Evolutionary conservation across 306 rosid species (phyloP).

Genomic region (Carpinus viminea): DNA sequence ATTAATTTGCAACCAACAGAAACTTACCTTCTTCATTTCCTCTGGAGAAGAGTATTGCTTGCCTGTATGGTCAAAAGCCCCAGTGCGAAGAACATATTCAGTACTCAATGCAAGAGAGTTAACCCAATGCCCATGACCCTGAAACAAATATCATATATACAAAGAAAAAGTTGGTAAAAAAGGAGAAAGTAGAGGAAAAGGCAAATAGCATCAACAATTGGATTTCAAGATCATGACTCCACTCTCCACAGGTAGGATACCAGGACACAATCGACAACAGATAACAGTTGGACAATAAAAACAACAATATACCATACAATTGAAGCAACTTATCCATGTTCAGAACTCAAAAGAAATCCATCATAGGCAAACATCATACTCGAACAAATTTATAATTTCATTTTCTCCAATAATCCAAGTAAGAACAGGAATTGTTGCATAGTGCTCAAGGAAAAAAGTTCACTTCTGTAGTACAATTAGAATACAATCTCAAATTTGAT

Average conservation of each 20-base stretch:
- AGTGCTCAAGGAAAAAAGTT: not conserved
- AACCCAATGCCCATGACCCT: constrained; percentile 99
- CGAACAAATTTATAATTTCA: not conserved
- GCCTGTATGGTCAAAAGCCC: constrained; percentile 93
- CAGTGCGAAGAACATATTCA: constrained; percentile 91
- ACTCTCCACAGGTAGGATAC: not conserved
- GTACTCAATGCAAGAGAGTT: constrained; percentile 96
- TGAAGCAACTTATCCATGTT: not conserved
- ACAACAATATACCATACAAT: not conserved
- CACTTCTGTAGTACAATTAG: not conserved
- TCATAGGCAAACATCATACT: not conserved
- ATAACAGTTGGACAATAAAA: not conserved
- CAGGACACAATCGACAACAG: not conserved
- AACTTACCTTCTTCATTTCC: constrained; percentile 79
- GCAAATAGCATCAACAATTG: not conserved
- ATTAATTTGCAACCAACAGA: constrained; percentile 10
- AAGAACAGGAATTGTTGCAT: not conserved
- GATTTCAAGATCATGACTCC: constrained; percentile 12
- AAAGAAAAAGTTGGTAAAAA: constrained; percentile 19
- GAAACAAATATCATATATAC: constrained; percentile 32
- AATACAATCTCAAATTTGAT: not conserved
- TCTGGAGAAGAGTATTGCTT: constrained; percentile 74
- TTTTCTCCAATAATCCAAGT: not conserved
- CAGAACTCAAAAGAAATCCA: not conserved
- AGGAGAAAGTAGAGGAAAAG: constrained; percentile 4